Evolutionary conservation across 306 rosid species (phyloP).

Genomic region (Cyclanthera cordifolia): DNA sequence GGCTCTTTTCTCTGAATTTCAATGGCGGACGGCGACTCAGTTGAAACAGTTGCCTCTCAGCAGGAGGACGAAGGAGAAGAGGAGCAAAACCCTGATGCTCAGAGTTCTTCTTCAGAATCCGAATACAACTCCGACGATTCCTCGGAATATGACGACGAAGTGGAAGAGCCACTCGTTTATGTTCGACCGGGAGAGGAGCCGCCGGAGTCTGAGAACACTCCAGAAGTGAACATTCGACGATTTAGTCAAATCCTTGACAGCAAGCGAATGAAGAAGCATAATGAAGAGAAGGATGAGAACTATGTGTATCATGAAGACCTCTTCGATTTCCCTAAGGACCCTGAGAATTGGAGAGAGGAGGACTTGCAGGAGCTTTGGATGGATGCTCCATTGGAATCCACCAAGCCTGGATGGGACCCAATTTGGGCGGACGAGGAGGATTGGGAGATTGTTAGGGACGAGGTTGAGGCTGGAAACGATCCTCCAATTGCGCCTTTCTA

Average conservation of each 20-base stretch:
- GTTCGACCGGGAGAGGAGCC: slow-evolving; percentile 17
- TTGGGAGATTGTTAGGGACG: slow-evolving; percentile 34
- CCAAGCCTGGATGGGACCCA: slow-evolving; percentile 88
- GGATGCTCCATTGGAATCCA: slow-evolving; percentile 33
- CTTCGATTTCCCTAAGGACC: slow-evolving; percentile 59
- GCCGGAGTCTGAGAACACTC: slow-evolving; percentile 21
- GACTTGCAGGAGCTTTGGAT: slow-evolving; percentile 70
- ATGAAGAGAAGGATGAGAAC: slow-evolving; percentile 18
- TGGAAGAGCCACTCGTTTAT: slow-evolving; percentile 16
- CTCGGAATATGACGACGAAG: slow-evolving; percentile 9
- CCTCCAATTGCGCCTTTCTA: slow-evolving; percentile 77
- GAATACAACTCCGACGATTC: slow-evolving; percentile 21
- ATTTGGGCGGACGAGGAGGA: slow-evolving; percentile 47
- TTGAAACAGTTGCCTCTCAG: background rate
- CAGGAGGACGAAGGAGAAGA: slow-evolving; percentile 2
- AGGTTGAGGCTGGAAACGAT: slow-evolving; percentile 33
- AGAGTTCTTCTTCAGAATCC: slow-evolving; percentile 9
- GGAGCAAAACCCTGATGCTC: slow-evolving; percentile 2
- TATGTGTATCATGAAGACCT: slow-evolving; percentile 14
- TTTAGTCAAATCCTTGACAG: slow-evolving; percentile 20
- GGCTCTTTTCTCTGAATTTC: background rate
- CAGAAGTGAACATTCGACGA: slow-evolving; percentile 26
- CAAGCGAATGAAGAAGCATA: slow-evolving; percentile 15
- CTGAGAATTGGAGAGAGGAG: slow-evolving; percentile 63
- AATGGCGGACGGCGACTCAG: slow-evolving; percentile 16